Conservation (phyloP, 2,329 filamentous ascomycete genomes). For the Fusarium tricinctum region DNA sequence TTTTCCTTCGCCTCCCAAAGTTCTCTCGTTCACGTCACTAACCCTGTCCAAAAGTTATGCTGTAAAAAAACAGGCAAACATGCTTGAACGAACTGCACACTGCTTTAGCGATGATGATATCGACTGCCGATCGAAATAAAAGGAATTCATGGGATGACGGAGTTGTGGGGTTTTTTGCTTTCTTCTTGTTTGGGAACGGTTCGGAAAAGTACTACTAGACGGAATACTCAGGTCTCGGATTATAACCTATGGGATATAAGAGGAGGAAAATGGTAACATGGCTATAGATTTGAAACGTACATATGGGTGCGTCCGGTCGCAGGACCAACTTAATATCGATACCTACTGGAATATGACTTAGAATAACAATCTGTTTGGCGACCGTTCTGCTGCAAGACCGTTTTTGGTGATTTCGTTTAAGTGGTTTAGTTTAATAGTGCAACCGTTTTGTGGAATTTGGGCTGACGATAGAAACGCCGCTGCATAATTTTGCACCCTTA, state of each 20-base stretch:
- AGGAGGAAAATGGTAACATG: constrained; percentile 43
- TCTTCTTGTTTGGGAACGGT: constrained; percentile 44
- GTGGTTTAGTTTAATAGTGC: constrained; percentile 11
- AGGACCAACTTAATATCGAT: constrained; percentile 39
- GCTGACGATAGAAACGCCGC: constrained; percentile 15
- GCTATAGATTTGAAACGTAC: constrained; percentile 48
- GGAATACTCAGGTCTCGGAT: constrained; percentile 43
- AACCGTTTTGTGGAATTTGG: constrained; percentile 25
- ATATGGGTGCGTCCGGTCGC: constrained; percentile 43
- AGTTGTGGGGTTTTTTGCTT: constrained; percentile 47
- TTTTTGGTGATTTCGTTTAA: constrained; percentile 4
- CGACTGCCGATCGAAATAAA: constrained; percentile 46
- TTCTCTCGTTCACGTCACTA: constrained; percentile 17
- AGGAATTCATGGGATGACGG: constrained; percentile 37
- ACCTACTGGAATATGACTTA: constrained; percentile 22
- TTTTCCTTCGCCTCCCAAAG: constrained; percentile 4
- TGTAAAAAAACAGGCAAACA: constrained; percentile 28
- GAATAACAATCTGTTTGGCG: constrained; percentile 20
- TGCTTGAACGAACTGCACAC: constrained; percentile 38
- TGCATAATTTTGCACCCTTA: constrained; percentile 44
- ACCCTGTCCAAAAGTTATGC: constrained; percentile 35
- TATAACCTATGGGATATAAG: constrained; percentile 41
- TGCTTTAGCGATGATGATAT: constrained; percentile 46
- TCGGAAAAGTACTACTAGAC: constrained; percentile 50
- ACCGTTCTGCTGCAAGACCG: constrained; percentile 3